Conservation (phyloP, 768 basidiomycete species). For the Cantharellus anzutake region DNA sequence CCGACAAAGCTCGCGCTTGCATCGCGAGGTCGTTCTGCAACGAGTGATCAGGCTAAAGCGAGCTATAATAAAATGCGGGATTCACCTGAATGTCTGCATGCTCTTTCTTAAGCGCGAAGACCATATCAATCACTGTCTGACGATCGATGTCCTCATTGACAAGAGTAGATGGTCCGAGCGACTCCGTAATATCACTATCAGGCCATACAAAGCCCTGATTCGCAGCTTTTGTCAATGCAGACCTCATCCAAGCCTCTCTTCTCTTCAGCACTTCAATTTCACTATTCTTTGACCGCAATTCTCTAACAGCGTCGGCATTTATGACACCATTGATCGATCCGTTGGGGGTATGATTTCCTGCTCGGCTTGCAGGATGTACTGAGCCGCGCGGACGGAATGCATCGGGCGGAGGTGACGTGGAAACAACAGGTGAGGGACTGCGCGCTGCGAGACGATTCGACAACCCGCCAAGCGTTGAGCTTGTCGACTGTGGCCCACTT, state of each 20-base stretch:
- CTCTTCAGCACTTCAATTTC: constrained; percentile 62
- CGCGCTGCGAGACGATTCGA: constrained; percentile 32
- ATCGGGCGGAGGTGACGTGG: constrained; percentile 36
- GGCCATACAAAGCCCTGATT: constrained; percentile 58
- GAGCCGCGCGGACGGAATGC: constrained; percentile 26
- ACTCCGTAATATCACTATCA: constrained; percentile 30
- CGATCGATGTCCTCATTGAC: constrained; percentile 24
- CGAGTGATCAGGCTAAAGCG: background rate
- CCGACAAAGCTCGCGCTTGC: constrained; percentile 60
- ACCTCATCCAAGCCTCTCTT: constrained; percentile 73
- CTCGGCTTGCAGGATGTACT: background rate
- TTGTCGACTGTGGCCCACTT: constrained; percentile 1
- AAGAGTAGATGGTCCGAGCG: constrained; percentile 14
- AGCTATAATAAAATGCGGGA: constrained; percentile 3
- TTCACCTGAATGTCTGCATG: constrained; percentile 71
- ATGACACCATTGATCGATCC: constrained; percentile 3
- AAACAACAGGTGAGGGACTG: constrained; percentile 38
- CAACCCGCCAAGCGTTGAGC: constrained; percentile 13
- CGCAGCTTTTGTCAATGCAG: constrained; percentile 53
- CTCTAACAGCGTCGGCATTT: constrained; percentile 48
- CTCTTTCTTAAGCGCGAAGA: constrained; percentile 73
- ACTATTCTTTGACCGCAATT: constrained; percentile 63
- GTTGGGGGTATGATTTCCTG: background rate
- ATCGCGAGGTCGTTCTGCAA: constrained; percentile 47
- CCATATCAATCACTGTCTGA: constrained; percentile 39